Base-by-base conservation (phyloP, 805 yeast species). In the Hanseniaspora mollemarum region DNA sequence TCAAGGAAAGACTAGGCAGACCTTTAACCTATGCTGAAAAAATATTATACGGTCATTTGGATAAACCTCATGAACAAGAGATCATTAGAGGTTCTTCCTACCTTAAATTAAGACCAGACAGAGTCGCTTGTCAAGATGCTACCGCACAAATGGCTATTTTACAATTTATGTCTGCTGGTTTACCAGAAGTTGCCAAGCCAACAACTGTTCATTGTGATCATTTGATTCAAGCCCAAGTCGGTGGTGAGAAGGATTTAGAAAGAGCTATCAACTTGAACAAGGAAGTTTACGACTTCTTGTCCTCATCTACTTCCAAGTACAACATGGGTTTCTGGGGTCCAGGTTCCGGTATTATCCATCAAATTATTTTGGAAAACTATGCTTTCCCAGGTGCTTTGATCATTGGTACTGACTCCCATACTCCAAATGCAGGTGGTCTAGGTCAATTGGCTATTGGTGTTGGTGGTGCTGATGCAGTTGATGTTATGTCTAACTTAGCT, bases 391-490 rank as follows among this genome's bases (percentile, higher is more conserved):
- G 97, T 73, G 86, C 90, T 58, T 77, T 88, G 73, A 82, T 88
- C 75, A 79, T 88, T 59, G 96, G 96, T 75, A 88, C 96, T 53
- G 96, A 88, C 72, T 87, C 95, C 31, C 96, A 88, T 72, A 88
- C 96, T 60, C 96, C 96, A 55, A 88, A 88, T 69, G 96, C 96
- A 54, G 96, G 96, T 76, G 96, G 96, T 72, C 77, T 88, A 64
- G 96, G 96, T 73, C 94, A 86, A 72, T 78, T 88, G 63, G 96
- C 96, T 59, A 88, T 88, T 60, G 97, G 96, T 78, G 96, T 90
- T 59, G 97, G 96, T 76, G 97, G 97, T 77, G 97, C 97, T 59
- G 97, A 88, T 69, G 96, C 96, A 56, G 97, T 88, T 59, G 97
- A 88, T 68, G 96, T 87, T 55, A 78, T 88, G 81, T 85, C 96